Conservation (phyloP, 495 filamentous ascomycete species). For the Daldinia vernicosa region DNA sequence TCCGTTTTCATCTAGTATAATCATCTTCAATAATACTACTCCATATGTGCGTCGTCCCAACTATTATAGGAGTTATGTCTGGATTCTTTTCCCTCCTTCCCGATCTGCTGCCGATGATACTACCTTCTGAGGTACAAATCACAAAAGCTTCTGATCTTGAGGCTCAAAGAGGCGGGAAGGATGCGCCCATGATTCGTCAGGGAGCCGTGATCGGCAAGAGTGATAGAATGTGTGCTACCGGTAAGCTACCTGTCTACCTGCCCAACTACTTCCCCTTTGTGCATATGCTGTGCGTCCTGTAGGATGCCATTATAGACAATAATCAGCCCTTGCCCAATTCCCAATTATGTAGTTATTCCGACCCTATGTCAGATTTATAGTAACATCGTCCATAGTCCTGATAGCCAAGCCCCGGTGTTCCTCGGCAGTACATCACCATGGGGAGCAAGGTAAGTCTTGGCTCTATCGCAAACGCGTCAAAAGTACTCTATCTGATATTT, state of each 20-base stretch:
- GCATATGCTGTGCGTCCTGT: slow-evolving; percentile 13
- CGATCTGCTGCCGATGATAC: slow-evolving; percentile 61
- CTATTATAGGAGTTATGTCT: slow-evolving; percentile 50
- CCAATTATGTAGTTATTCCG: not conserved
- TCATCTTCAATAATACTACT: not conserved
- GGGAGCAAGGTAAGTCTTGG: slow-evolving; percentile 56
- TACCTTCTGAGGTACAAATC: slow-evolving; percentile 57
- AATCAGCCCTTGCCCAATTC: slow-evolving; percentile 2
- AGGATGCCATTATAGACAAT: slow-evolving; percentile 23
- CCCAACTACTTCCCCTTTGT: slow-evolving; percentile 1
- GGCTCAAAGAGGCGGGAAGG: slow-evolving; percentile 41
- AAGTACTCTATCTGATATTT: slow-evolving; percentile 15
- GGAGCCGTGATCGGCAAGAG: slow-evolving; percentile 67
- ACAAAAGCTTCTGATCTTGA: slow-evolving; percentile 55
- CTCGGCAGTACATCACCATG: slow-evolving; percentile 56
- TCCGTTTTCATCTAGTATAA: not conserved
- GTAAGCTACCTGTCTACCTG: slow-evolving; percentile 46
- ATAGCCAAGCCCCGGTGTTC: slow-evolving; percentile 53
- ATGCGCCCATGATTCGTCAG: slow-evolving; percentile 49
- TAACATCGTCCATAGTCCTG: slow-evolving; percentile 50
- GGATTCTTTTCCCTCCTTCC: slow-evolving; percentile 58
- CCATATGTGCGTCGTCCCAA: slow-evolving; percentile 28
- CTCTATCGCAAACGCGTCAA: not conserved
- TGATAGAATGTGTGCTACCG: slow-evolving; percentile 65
- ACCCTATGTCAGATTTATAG: slow-evolving; percentile 29